These are phyloP conservation scores for Pseudogymnoascus sp. DNA, from an alignment of 2,329 filamentous ascomycete genomes.

Conservation along the genomic window DNA sequence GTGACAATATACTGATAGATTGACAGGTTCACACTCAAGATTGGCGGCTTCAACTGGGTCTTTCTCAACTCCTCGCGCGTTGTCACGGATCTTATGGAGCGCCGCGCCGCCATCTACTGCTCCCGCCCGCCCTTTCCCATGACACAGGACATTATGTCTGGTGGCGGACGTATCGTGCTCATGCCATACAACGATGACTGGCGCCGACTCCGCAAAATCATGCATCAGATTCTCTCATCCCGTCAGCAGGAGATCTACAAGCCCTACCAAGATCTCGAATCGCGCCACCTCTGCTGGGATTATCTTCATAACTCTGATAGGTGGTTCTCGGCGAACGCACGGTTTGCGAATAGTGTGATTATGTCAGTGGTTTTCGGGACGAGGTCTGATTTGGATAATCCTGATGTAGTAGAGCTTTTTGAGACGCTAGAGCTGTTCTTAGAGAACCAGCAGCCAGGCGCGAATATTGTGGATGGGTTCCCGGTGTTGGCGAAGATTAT, in stretches of 20 bases:
- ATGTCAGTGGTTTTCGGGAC: conserved; percentile 28
- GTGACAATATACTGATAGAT: background rate
- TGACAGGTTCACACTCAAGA: conserved; percentile 18
- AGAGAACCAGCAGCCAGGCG: conserved; percentile 23
- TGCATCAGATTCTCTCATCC: conserved; percentile 26
- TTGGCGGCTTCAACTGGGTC: conserved; percentile 33
- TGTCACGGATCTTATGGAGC: conserved; percentile 25
- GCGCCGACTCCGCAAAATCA: conserved; percentile 25
- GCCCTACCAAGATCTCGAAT: conserved; percentile 28
- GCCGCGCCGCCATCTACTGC: conserved; percentile 19
- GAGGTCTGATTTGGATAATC: conserved; percentile 18
- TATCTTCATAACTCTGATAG: conserved; percentile 21
- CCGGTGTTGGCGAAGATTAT: conserved; percentile 24
- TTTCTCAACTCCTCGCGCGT: conserved; percentile 35
- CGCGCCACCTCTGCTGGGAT: conserved; percentile 23
- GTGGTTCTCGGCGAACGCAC: conserved; percentile 23
- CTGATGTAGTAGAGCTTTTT: conserved; percentile 16
- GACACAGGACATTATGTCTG: conserved; percentile 23
- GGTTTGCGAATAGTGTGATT: conserved; percentile 27
- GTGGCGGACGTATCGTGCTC: conserved; percentile 25
- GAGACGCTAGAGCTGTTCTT: conserved; percentile 22
- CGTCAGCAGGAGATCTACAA: conserved; percentile 16
- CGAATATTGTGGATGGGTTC: conserved; percentile 28
- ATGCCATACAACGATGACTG: conserved; percentile 26
- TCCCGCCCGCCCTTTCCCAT: conserved; percentile 17